These are phyloP conservation scores for Monosporascus sp. DNA, from an alignment of 2,329 filamentous ascomycete species.

Conservation along the genomic window DNA sequence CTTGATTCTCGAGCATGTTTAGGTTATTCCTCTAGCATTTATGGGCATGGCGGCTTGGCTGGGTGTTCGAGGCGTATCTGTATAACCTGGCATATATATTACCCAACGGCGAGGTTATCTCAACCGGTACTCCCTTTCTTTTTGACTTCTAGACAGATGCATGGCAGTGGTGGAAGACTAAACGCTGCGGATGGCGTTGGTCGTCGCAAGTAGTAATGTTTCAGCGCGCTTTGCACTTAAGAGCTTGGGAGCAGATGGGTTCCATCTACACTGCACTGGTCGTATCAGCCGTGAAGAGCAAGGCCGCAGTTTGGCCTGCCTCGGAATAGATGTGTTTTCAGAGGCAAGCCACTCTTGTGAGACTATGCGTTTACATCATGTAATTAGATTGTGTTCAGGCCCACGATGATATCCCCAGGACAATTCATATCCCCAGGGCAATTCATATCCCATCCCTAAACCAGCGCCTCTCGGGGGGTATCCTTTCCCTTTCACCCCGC, in stretches of 20 bases:
- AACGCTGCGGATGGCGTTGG: slow-evolving; percentile 16
- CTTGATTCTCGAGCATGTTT: slow-evolving; percentile 24
- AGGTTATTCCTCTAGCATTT: slow-evolving; percentile 23
- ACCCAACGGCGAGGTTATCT: slow-evolving; percentile 11
- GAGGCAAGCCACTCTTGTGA: background rate
- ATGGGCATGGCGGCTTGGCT: slow-evolving; percentile 31
- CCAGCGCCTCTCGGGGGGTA: background rate
- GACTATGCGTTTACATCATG: background rate
- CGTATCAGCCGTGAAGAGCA: background rate
- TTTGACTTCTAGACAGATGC: slow-evolving; percentile 19
- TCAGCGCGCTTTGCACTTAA: background rate
- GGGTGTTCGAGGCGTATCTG: slow-evolving; percentile 40
- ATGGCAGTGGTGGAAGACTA: slow-evolving; percentile 19
- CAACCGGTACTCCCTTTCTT: slow-evolving; percentile 11
- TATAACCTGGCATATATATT: slow-evolving; percentile 26
- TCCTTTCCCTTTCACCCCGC: too few relatives aligned
- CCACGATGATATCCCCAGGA: background rate
- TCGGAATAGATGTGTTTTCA: background rate
- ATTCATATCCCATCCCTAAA: background rate
- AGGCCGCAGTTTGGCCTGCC: background rate
- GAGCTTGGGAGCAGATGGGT: background rate
- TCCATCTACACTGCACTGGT: background rate
- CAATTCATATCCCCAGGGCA: background rate
- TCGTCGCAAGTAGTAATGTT: slow-evolving; percentile 10
- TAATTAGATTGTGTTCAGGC: background rate